A percentile compares a stretch with the other conserved stretches of the same genome.
Evolutionary conservation across 1,284 basidiomycete species (phyloP).

Genomic region (Ustilago nuda): DNA sequence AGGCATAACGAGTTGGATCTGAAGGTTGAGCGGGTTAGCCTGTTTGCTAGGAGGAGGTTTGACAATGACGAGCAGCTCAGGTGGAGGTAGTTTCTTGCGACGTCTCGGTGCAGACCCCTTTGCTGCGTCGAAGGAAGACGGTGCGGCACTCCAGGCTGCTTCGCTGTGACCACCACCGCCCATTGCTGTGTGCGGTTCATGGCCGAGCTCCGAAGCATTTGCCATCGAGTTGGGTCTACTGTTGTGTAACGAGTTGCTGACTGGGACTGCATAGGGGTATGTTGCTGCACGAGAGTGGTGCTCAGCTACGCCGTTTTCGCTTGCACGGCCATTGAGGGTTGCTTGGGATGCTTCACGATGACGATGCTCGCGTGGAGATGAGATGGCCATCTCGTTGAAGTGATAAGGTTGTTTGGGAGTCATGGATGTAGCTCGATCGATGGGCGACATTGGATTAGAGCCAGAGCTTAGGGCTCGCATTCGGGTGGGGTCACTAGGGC

Average conservation of each 20-base stretch:
- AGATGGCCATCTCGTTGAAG: constrained; percentile 15
- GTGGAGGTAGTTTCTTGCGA: constrained; percentile 49
- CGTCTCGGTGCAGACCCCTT: constrained; percentile 21
- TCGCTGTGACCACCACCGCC: constrained; percentile 48
- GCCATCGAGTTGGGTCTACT: constrained; percentile 29
- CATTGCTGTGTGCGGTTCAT: constrained; percentile 21
- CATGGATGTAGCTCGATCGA: constrained; percentile 47
- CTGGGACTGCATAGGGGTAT: background rate
- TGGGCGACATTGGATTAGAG: constrained; percentile 37
- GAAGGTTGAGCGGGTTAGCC: constrained; percentile 89
- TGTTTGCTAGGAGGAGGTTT: constrained; percentile 84
- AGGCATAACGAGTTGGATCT: constrained; percentile 83
- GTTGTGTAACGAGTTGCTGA: constrained; percentile 8
- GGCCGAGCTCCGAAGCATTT: constrained; percentile 21
- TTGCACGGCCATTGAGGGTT: constrained; percentile 34
- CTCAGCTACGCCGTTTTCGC: constrained; percentile 2
- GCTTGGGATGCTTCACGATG: constrained; percentile 47
- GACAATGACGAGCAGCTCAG: constrained; percentile 67
- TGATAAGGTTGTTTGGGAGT: constrained; percentile 43
- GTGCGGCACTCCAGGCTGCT: constrained; percentile 35
- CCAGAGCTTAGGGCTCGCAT: constrained; percentile 23
- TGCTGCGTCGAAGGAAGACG: constrained; percentile 19
- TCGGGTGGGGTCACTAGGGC: constrained; percentile 24
- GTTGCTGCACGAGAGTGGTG: constrained; percentile 2
- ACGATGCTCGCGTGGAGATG: constrained; percentile 20